Evolutionary conservation across 1,284 basidiomycete species (phyloP).

Genomic region (Rhodotorula mucilaginosa): DNA sequence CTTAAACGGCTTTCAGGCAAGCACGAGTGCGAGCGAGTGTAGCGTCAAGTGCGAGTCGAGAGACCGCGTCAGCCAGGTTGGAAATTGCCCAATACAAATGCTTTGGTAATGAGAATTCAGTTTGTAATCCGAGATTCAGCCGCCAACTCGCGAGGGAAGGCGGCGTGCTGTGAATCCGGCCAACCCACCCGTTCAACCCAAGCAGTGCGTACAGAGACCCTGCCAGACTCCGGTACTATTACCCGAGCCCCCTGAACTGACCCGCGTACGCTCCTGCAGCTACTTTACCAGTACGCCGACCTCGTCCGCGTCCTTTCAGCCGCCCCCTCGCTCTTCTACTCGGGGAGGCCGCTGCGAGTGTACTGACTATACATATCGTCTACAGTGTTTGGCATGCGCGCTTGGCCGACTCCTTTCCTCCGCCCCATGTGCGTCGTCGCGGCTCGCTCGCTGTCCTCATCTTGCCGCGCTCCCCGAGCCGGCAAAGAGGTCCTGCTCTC

Average conservation of each 20-base stretch:
- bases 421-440: conserved; percentile 36
- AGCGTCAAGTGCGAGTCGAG: neutral
- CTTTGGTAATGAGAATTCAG: too few species aligned
- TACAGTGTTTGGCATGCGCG: conserved; percentile 40
- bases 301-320: neutral
- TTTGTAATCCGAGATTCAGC: neutral
- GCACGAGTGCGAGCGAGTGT: neutral
- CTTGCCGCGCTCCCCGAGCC: neutral
- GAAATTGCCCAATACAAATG: neutral
- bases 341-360: neutral
- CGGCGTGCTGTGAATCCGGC: neutral
- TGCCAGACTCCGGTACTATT: neutral
- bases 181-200: conserved; percentile 1
- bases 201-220: neutral
- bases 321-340: neutral
- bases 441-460: neutral
- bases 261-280: neutral
- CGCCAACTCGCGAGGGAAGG: neutral
- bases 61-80: neutral
- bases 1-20: neutral
- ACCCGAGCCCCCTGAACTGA: neutral
- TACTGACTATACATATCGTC: neutral
- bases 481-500: neutral
- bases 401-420: conserved; percentile 41
- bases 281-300: conserved; percentile 3